Evolutionary conservation across 768 basidiomycete genomes (phyloP).

Genomic region (Tulasnella sp.): DNA sequence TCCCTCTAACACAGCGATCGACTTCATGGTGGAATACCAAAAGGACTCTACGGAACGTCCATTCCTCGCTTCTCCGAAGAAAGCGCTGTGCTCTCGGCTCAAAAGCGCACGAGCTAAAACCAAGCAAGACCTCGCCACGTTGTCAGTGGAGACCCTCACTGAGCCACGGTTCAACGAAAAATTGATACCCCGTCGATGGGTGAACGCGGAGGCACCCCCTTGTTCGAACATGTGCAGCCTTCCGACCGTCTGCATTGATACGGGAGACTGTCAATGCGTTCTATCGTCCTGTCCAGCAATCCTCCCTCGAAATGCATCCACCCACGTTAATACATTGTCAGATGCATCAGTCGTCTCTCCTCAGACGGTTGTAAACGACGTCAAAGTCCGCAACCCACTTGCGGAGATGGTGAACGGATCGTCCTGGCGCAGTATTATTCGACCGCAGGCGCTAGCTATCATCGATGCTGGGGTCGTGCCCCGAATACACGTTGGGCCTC

Average conservation of each 20-base stretch:
- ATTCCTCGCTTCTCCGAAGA: constrained; percentile 6
- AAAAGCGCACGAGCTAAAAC: constrained; percentile 3
- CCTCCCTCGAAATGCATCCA: constrained; percentile 21
- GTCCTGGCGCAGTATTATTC: constrained; percentile 24
- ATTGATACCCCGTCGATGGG: constrained; percentile 20
- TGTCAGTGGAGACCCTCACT: constrained; percentile 5
- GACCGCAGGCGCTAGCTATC: constrained; percentile 23
- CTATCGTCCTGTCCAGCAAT: constrained; percentile 23
- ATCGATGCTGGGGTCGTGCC: constrained; percentile 22
- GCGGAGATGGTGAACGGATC: constrained; percentile 19
- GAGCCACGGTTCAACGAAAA: constrained; percentile 3
- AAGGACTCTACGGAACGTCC: constrained; percentile 23
- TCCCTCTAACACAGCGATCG: constrained; percentile 17
- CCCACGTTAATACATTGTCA: constrained; percentile 18
- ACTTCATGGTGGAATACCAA: constrained; percentile 25
- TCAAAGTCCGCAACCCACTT: not conserved
- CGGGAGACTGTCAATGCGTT: constrained; percentile 27
- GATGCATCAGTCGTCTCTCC: constrained; percentile 8
- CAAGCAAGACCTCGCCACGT: constrained; percentile 9
- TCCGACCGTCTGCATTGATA: constrained; percentile 28
- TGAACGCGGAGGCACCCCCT: constrained; percentile 22
- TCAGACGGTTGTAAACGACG: not conserved
- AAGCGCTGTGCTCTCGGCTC: constrained; percentile 12
- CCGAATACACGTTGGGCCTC: constrained; percentile 26
- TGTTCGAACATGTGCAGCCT: constrained; percentile 28